Conservation (phyloP, 306 rosid genomes). For the Abrus precatorius region DNA sequence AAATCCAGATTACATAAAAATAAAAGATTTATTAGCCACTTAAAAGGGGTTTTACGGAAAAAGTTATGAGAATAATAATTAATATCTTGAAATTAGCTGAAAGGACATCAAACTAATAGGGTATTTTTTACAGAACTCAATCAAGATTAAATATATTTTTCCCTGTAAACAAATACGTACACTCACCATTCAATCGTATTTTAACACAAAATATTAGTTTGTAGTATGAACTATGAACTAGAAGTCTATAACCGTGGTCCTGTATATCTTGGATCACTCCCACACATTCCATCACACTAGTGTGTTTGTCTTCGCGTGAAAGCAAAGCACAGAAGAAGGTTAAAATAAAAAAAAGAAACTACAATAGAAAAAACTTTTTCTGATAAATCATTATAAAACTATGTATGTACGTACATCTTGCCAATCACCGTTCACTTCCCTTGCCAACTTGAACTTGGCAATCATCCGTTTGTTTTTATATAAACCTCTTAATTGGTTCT, state of each 20-base stretch:
- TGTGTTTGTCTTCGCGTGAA: slow-evolving; percentile 71
- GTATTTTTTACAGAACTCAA: background rate
- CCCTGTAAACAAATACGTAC: background rate
- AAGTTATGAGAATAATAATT: too few relatives aligned
- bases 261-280: slow-evolving; percentile 62
- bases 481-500: slow-evolving; percentile 26
- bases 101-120: too few relatives aligned
- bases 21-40: too few relatives aligned
- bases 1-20: too few relatives aligned
- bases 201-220: background rate
- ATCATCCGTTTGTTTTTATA: slow-evolving; percentile 35
- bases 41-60: too few relatives aligned
- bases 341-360: too few relatives aligned
- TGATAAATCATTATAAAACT: background rate
- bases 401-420: slow-evolving; percentile 36
- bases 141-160: background rate
- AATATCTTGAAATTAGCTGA: too few relatives aligned
- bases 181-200: slow-evolving; percentile 4
- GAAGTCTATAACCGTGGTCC: slow-evolving; percentile 50
- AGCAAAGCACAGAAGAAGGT: slow-evolving; percentile 56
- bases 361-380: background rate
- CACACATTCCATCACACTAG: slow-evolving; percentile 50
- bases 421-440: slow-evolving; percentile 40
- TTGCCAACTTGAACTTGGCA: slow-evolving; percentile 36
- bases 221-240: too few relatives aligned